These are phyloP conservation scores for Trichocladium antarcticum DNA, from an alignment of 495 filamentous ascomycete species.

Conservation along the genomic window DNA sequence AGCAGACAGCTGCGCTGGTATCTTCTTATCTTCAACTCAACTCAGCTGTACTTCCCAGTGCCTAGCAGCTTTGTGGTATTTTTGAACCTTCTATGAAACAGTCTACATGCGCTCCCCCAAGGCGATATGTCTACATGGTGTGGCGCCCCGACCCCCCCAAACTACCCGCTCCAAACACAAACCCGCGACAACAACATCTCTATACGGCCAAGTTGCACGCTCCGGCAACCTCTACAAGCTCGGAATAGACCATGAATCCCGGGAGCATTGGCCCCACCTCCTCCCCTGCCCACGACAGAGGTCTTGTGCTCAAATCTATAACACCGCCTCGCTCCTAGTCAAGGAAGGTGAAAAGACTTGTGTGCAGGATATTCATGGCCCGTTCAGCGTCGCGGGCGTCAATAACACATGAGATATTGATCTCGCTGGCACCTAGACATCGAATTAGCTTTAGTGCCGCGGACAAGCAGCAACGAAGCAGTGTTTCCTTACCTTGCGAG, in stretches of 20 bases:
- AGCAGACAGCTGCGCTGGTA: no score
- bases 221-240: not conserved
- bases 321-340: constrained; percentile 23
- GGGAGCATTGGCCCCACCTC: not conserved
- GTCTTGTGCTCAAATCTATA: not conserved
- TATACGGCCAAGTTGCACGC: not conserved
- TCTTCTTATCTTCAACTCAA: no score
- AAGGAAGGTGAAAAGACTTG: constrained; percentile 67
- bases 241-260: not conserved
- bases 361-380: constrained; percentile 90
- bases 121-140: no score
- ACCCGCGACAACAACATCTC: not conserved
- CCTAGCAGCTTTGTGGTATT: no score
- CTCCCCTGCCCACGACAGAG: no score
- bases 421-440: constrained; percentile 76
- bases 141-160: no score
- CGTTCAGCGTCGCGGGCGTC: constrained; percentile 79
- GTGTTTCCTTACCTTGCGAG: constrained; percentile 63
- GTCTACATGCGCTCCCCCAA: no score
- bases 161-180: not conserved
- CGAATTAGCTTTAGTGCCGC: not conserved
- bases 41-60: no score
- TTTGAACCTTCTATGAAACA: no score
- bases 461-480: not conserved
- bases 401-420: constrained; percentile 97